Evolutionary conservation across 345 rosid genomes (phyloP).

Genomic region (Luvunga scandens): DNA sequence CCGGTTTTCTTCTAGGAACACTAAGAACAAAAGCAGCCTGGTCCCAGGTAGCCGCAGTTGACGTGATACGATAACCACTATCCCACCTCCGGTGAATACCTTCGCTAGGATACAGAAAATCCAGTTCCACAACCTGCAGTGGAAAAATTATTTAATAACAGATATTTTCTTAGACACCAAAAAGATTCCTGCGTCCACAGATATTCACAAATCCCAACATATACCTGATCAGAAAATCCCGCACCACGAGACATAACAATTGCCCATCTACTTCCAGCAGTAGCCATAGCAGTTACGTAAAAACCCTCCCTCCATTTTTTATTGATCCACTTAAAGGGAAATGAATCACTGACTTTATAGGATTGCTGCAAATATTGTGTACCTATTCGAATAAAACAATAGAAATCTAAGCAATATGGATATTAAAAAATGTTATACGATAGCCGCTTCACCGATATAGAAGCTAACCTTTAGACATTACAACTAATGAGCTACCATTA

Average conservation of each 20-base stretch:
- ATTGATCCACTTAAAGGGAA: conserved; percentile 97
- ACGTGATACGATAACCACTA: conserved; percentile 85
- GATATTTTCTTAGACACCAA: not conserved
- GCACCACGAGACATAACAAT: conserved; percentile 99
- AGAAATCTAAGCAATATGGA: conserved; percentile 3
- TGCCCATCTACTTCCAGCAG: conserved; percentile 97
- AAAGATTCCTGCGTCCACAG: conserved; percentile 1
- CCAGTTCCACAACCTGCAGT: conserved; percentile 86
- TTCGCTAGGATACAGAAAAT: conserved; percentile 98
- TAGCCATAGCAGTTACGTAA: conserved; percentile 90
- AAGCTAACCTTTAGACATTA: conserved; percentile 89
- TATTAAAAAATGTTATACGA: not conserved
- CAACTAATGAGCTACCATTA: conserved; percentile 86
- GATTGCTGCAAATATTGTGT: conserved; percentile 94
- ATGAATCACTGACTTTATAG: conserved; percentile 93
- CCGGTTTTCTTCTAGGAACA: conserved; percentile 82
- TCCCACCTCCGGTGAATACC: conserved; percentile 99
- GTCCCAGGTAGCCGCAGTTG: conserved; percentile 89
- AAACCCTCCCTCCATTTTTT: conserved; percentile 97
- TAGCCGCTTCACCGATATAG: not conserved
- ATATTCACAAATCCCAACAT: not conserved
- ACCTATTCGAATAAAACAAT: conserved; percentile 43
- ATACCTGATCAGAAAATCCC: conserved; percentile 83
- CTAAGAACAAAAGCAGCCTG: conserved; percentile 96
- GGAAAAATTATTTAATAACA: not conserved